Percentiles rank a stretch among this genome's conserved stretches.
These are phyloP conservation scores for Cytospora piceicola DNA, from an alignment of 2,329 filamentous ascomycete genomes.

Conservation along the genomic window DNA sequence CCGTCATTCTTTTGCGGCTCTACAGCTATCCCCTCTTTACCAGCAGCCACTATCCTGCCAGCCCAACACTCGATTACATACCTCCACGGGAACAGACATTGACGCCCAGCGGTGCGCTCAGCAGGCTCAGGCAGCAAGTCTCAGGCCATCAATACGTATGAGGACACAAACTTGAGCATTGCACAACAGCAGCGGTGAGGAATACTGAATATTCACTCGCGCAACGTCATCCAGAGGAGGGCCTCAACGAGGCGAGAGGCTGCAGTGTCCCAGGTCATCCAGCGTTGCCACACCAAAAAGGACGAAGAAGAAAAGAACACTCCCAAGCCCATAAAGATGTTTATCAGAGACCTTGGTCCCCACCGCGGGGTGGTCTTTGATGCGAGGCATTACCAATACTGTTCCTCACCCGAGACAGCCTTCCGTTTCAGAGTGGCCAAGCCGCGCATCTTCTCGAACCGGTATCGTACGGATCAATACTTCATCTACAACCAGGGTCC, in stretches of 20 bases:
- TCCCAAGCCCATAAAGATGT: neutral
- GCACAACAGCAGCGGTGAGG: slow-evolving; percentile 21
- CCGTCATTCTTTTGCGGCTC: neutral
- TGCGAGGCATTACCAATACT: neutral
- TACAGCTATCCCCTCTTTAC: neutral
- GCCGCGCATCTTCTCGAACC: neutral
- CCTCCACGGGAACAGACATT: neutral
- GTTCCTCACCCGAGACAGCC: neutral
- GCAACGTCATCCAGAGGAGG: slow-evolving; percentile 3
- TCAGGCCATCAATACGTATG: neutral
- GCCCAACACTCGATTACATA: neutral
- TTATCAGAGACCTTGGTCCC: slow-evolving; percentile 1
- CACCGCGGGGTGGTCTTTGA: neutral
- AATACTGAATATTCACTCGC: slow-evolving; percentile 7
- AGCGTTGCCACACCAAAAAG: neutral
- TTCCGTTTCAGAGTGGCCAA: slow-evolving; percentile 1
- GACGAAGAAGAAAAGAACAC: neutral
- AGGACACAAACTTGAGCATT: neutral
- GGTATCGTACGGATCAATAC: neutral
- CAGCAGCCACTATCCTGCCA: slow-evolving; percentile 9
- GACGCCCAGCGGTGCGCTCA: neutral
- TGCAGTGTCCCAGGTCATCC: neutral
- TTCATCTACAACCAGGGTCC: neutral
- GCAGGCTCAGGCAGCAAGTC: neutral
- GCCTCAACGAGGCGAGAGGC: slow-evolving; percentile 11